Evolutionary conservation across 2,329 filamentous ascomycete genomes (phyloP), one percentile per base, ranked within the genome.

Genomic region (Diaporthe citri): DNA sequence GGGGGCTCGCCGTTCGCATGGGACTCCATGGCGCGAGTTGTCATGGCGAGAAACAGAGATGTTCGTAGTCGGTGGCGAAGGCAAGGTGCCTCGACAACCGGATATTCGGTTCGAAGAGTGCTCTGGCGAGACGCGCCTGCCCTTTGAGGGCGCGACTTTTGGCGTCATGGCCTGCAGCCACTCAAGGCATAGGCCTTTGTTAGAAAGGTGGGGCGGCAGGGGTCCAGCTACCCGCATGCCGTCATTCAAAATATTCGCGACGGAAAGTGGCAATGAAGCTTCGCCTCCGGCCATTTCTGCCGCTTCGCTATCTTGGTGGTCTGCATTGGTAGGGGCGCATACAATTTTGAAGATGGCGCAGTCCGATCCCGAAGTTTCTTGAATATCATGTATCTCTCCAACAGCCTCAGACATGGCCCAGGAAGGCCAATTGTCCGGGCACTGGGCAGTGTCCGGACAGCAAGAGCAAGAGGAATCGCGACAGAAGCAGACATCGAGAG

Each of bases 401-500:
- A 80, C 76, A 74, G 82, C 72, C 62, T 83, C 73, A 80, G 83
- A 79, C 80, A 83, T 82, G 82, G 82, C 81, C 81, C 87, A 73
- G 82, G 80, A 77, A 81, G 82, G 82, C 75, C 55, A 55, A 34
- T 60, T 20, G 39, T 46, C 56, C 60, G 46, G 36, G 52, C 46
- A 4, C 31, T 64, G 28, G 72, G 43, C 46, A 43, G 25, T 60
- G 22, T 71, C 51, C 51, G 60, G 43, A 31, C 74, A 36, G 43
- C 17, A n/a, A 72, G 88, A 43, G 56, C 22, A 39, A 72, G 88
- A 72, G 82, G 82, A 74, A 87, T 88, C 70, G 85, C 86, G 72
- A 89, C 88, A 3, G 86, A 89, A 46, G 83, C 85, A 36, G 89
- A 91, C 55, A 82, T 91, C 66, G 85, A 85, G 51, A 87, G 88